Conservation (phyloP, 352 stramenopile genomes). For the Phytopythium oedochilum region DNA sequence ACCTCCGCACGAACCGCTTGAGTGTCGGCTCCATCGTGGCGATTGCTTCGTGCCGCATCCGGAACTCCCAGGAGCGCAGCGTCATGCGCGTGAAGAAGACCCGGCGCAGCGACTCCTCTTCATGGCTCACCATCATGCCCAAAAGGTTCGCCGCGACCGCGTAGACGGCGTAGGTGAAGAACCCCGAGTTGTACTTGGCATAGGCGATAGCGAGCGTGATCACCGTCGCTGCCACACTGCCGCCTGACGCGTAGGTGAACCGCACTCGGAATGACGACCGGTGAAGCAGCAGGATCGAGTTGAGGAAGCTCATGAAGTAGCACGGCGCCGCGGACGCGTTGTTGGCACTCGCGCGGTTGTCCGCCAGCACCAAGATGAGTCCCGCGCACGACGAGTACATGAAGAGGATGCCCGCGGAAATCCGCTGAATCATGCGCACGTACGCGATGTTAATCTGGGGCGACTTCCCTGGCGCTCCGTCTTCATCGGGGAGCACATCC, state of each 20-base stretch:
- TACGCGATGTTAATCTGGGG: slow-evolving; percentile 18
- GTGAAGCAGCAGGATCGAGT: slow-evolving; percentile 38
- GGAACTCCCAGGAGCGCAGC: slow-evolving; percentile 33
- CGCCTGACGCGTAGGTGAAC: slow-evolving; percentile 27
- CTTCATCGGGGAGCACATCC: neutral
- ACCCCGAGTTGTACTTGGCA: slow-evolving; percentile 6
- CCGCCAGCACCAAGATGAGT: slow-evolving; percentile 28
- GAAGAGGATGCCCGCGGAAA: slow-evolving; percentile 24
- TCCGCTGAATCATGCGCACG: slow-evolving; percentile 21
- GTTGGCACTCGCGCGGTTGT: slow-evolving; percentile 14
- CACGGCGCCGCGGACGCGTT: slow-evolving; percentile 24
- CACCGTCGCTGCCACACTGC: slow-evolving; percentile 11
- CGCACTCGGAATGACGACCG: slow-evolving; percentile 34
- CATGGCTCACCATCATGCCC: slow-evolving; percentile 37
- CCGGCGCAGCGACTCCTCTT: slow-evolving; percentile 43
- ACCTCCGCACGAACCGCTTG: slow-evolving; percentile 12
- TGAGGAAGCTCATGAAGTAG: slow-evolving; percentile 40
- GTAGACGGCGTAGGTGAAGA: slow-evolving; percentile 24
- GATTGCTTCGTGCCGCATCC: slow-evolving; percentile 22
- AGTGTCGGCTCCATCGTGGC: slow-evolving; percentile 17
- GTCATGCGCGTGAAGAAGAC: slow-evolving; percentile 41
- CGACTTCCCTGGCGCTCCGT: neutral
- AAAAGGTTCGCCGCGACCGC: slow-evolving; percentile 25
- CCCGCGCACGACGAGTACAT: slow-evolving; percentile 29
- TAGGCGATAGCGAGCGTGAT: slow-evolving; percentile 6